Conservation (phyloP, 352 stramenopile genomes). For the Phytophthora pini region DNA sequence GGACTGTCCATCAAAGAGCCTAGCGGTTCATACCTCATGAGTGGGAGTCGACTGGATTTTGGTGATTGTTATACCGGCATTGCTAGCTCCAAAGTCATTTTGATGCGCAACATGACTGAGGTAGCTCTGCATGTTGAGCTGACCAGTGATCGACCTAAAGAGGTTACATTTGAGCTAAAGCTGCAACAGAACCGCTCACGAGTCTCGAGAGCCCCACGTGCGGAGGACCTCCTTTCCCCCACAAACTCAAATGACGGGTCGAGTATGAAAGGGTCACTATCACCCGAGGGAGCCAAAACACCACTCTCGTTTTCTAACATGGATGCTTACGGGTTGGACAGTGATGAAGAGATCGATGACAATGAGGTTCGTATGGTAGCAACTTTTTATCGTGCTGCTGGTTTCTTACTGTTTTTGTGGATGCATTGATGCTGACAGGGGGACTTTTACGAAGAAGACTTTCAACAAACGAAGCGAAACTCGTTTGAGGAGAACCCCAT, state of each 20-base stretch:
- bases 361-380: constrained; percentile 64
- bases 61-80: constrained; percentile 89
- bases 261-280: constrained; percentile 73
- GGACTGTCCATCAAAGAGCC: constrained; percentile 88
- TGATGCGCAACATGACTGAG: constrained; percentile 88
- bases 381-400: neutral
- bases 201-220: constrained; percentile 57
- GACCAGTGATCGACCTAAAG: constrained; percentile 86
- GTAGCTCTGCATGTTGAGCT: constrained; percentile 85
- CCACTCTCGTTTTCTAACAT: constrained; percentile 62
- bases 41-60: constrained; percentile 89
- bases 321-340: constrained; percentile 76
- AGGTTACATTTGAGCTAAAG: constrained; percentile 91
- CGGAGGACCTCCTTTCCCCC: constrained; percentile 73
- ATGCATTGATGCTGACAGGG: constrained; percentile 33
- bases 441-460: constrained; percentile 84
- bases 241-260: constrained; percentile 78
- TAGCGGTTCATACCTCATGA: constrained; percentile 85
- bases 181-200: constrained; percentile 76
- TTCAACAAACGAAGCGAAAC: constrained; percentile 62
- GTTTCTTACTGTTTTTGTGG: constrained; percentile 5
- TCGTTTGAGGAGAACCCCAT: constrained; percentile 84
- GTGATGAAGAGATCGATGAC: constrained; percentile 86
- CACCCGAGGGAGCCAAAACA: constrained; percentile 60
- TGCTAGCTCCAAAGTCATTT: constrained; percentile 79